A percentile compares a stretch with the other conserved stretches of the same genome.
phyloP scores from a whole-genome alignment of 352 stramenopile species.

The Phytophthora pluvialis region DNA sequence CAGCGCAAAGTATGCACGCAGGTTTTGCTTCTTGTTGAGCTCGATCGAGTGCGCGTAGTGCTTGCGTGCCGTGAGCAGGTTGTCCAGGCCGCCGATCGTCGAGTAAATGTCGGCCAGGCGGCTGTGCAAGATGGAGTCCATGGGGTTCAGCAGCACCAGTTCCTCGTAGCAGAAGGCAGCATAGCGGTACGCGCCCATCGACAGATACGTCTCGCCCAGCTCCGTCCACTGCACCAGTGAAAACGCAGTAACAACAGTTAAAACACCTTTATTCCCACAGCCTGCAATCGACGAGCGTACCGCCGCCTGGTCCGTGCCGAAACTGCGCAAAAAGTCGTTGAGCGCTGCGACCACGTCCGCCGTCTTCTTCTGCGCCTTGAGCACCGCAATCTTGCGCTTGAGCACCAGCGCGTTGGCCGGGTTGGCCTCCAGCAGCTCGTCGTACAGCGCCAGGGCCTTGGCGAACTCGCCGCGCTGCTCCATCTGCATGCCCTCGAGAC shows the following conservation, averaged over 20 bases:
- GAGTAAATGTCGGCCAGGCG: constrained; percentile 72
- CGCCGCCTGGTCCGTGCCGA: constrained; percentile 59
- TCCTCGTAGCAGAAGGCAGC: constrained; percentile 80
- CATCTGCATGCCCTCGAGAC: constrained; percentile 65
- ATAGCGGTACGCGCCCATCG: constrained; percentile 59
- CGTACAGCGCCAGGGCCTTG: constrained; percentile 65
- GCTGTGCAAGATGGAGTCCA: constrained; percentile 69
- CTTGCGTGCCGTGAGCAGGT: constrained; percentile 66
- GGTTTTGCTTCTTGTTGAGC: constrained; percentile 69
- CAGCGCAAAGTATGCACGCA: constrained; percentile 57
- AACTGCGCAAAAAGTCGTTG: constrained; percentile 65
- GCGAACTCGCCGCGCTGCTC: constrained; percentile 62
- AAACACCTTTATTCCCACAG: constrained; percentile 1
- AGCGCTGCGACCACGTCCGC: constrained; percentile 57
- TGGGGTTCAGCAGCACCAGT: constrained; percentile 71
- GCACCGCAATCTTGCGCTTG: constrained; percentile 71
- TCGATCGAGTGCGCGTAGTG: constrained; percentile 75
- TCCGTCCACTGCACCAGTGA: constrained; percentile 57
- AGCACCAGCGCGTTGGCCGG: constrained; percentile 62
- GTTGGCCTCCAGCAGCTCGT: constrained; percentile 62
- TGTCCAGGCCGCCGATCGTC: constrained; percentile 66
- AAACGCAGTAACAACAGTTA: constrained; percentile 9
- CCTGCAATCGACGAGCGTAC: constrained; percentile 31
- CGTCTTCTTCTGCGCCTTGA: constrained; percentile 72
- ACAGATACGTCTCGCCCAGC: constrained; percentile 64